Conservation (phyloP, 768 basidiomycete genomes). For the Mrakia frigida region DNA sequence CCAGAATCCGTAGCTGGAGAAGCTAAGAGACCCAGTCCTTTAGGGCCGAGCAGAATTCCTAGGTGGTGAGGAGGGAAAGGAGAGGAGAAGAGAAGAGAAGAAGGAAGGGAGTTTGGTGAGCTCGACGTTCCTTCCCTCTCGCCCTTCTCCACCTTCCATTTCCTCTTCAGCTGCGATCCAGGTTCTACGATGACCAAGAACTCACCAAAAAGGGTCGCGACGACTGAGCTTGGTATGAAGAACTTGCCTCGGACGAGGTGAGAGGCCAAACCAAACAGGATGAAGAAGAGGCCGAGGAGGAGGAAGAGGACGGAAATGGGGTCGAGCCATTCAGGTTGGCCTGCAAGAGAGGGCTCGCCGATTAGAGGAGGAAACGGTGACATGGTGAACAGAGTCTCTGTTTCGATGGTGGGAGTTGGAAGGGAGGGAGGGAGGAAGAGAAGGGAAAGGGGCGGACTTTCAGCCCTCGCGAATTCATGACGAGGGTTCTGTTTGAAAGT, state of each 20-base stretch:
- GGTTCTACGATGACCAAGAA: too few relatives aligned
- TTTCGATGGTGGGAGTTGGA: background rate
- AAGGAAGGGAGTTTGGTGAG: background rate
- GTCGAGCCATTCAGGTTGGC: background rate
- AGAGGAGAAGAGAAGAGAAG: background rate
- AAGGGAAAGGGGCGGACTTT: too few relatives aligned
- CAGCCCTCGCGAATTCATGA: background rate
- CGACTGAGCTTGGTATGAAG: constrained; percentile 9
- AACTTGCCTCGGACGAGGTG: constrained; percentile 2
- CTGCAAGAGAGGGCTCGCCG: background rate
- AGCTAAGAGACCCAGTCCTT: background rate
- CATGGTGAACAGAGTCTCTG: background rate
- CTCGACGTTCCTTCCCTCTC: background rate
- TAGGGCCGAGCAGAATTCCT: background rate
- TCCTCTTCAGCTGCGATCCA: too few relatives aligned
- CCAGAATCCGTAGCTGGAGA: background rate
- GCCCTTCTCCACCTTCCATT: background rate
- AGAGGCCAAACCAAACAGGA: background rate
- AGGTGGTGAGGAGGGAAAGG: background rate
- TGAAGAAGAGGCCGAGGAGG: background rate
- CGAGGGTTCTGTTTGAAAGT: background rate
- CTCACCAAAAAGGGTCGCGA: background rate
- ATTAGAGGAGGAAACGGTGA: background rate
- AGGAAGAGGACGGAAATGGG: constrained; percentile 2
- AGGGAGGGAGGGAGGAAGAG: background rate